phyloP scores from a whole-genome alignment of 2,329 filamentous ascomycete species.

The Cladobotryum protrusum region DNA sequence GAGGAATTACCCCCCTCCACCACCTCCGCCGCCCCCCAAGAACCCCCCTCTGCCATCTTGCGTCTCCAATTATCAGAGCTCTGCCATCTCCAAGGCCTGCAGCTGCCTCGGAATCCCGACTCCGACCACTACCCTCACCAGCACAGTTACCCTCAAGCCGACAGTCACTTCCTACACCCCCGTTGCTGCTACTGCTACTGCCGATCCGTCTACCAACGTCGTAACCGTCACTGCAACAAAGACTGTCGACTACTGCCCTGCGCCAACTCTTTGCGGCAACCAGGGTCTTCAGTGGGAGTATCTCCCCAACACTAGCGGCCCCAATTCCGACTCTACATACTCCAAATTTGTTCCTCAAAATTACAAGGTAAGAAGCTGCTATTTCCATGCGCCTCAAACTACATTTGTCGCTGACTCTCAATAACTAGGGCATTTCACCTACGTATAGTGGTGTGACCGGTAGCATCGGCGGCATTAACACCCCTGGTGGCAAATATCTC shows the following conservation, averaged over 20 bases:
- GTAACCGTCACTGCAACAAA: background rate
- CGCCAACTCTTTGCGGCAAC: constrained; percentile 1
- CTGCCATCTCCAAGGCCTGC: constrained; percentile 1
- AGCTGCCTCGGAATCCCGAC: constrained; percentile 1
- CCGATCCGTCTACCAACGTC: background rate
- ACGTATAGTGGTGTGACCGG: background rate
- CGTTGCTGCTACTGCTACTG: background rate
- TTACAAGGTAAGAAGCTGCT: background rate
- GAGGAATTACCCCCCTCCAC: background rate
- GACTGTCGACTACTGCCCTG: background rate
- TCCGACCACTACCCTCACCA: background rate
- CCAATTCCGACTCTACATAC: background rate
- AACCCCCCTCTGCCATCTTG: background rate
- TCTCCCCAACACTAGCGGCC: background rate
- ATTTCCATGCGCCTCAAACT: no score
- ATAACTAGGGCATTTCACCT: background rate
- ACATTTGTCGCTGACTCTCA: no score
- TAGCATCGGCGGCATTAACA: constrained; percentile 3
- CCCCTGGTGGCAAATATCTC: background rate
- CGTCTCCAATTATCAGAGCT: background rate
- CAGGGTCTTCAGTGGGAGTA: constrained; percentile 6
- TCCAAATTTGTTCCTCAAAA: background rate
- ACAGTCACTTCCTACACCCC: background rate
- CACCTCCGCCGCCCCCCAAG: background rate
- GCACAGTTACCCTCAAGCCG: background rate